phyloP scores from a whole-genome alignment of 345 rosid species.

The Turritis glabra region DNA sequence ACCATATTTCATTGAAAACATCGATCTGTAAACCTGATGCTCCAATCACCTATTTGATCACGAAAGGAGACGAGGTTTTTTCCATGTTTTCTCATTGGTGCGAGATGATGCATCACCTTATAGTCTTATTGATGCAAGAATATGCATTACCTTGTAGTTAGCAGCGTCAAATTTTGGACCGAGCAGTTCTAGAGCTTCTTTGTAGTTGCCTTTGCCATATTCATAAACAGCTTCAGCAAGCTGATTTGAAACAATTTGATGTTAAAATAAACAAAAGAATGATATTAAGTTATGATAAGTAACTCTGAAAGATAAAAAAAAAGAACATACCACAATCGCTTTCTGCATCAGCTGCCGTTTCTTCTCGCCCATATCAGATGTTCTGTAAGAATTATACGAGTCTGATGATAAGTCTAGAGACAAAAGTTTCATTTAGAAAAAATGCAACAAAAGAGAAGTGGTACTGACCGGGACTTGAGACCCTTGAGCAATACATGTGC shows the following conservation, averaged over 20 bases:
- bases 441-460: neutral
- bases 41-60: conserved; percentile 54
- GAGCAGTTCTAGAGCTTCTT: conserved; percentile 55
- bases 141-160: conserved; percentile 56
- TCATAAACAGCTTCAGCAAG: conserved; percentile 73
- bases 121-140: neutral
- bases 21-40: conserved; percentile 87
- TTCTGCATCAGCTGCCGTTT: conserved; percentile 64
- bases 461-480: conserved; percentile 59
- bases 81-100: too few species aligned
- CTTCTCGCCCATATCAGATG: conserved; percentile 57
- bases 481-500: conserved; percentile 66
- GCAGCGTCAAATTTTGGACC: conserved; percentile 70
- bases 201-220: conserved; percentile 55
- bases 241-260: conserved; percentile 34
- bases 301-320: neutral
- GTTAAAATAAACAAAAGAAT: neutral
- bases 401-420: conserved; percentile 13
- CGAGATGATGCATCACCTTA: too few species aligned
- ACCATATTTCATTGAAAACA: conserved; percentile 82
- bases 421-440: neutral
- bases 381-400: conserved; percentile 33
- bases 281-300: neutral
- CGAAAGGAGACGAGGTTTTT: too few species aligned
- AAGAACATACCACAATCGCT: conserved; percentile 58